Evolutionary conservation across 108 stramenopile genomes (phyloP), one percentile per base, ranked within the genome.

Genomic region (Conticribra guillardii): DNA sequence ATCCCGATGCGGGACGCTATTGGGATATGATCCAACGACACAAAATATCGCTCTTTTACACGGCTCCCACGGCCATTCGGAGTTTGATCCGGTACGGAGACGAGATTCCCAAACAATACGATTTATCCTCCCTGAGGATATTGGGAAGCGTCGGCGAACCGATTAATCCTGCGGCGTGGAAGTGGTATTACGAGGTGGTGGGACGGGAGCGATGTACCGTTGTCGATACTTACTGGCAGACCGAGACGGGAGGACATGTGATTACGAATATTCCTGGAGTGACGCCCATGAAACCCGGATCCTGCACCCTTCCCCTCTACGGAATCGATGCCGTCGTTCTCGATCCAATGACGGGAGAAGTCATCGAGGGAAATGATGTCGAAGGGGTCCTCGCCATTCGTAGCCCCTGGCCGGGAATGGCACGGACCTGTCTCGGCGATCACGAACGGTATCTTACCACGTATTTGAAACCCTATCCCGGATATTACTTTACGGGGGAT

Each of bases 191-290:
- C 77, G 83, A 93, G 45, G 71, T 66, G 67, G 77, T 91, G 54
- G 95, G 90, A 34, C 58, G 85, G 34, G 54, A 71, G 54, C 79
- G 87, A 47, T 96, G 95, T 66, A 67, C 91, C 18, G 71, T 96
- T 60, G 87, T 90, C 9, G 95, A 96, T 81, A 96, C 95, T 18
- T 96, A 88, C 65, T 96, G 92, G 92, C 95, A 96, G 54, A 92
- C 91, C 15, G 93, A 95, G 67, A 94, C 94, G 8, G 95, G 92
- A n/a, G 95, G 92, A 17, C 88, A 91, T 74, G 69, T 96, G 7
- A 73, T 87, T 11, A 76, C 87, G 1, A 91, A 91, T 33, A 74
- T 94, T 37, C 92, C 95, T 19, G 91, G 88, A 5, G 60, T 85
- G 26, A 90, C 90, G 14, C 90, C 95, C 17, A 85, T 89, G 81